Base-by-base conservation (phyloP, 768 basidiomycete species). In the Lanmaoa rubissima region DNA sequence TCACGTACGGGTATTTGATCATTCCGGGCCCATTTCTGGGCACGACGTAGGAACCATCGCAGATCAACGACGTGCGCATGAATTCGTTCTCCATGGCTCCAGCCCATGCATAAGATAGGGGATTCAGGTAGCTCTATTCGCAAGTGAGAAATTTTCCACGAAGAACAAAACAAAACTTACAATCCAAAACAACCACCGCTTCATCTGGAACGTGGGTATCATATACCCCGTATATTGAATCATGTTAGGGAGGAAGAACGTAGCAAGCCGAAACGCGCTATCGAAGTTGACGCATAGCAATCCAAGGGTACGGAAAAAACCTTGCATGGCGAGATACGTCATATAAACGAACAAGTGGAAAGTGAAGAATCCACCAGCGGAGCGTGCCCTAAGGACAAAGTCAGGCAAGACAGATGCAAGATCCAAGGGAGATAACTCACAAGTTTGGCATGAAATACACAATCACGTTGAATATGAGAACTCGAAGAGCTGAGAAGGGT, bases 51-150 rank as follows among this genome's bases (percentile, higher is more conserved):
- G 69, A 73, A 19, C 88, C 89, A 62, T 87, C 84, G 63, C 90
- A 92, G 11, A 73, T 74, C 44, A 90, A 66, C 19, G 79, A 69
- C 36, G 85, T 82, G 17, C 83, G 82, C 76, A 78, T 82, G 72
- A 94, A 93, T 69, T 96, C 93, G 69, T 94, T 94, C 71, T 88
- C 85, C 85, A 95, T 88, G 38, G 81, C 75, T 3, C 83, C 85
- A 61, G 88, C 82, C 80, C 89, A 94, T 0, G 83, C 85, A 26
- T 90, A 93, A 1, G 82, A 73, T 49, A 94, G 72, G 0, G 93
- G 93, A 64, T 94, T 87, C 57, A 92, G 67, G 70, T 93, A 93
- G 74, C 81, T 90, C 86, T 61, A 14, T 38, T 19, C 26, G 38
- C n/a, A 54, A 53, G 32, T 70, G 36, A 70, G 54, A 34, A 19